Base-by-base conservation (phyloP, 2,329 filamentous ascomycete genomes). In the Botrytis sinoallii region DNA sequence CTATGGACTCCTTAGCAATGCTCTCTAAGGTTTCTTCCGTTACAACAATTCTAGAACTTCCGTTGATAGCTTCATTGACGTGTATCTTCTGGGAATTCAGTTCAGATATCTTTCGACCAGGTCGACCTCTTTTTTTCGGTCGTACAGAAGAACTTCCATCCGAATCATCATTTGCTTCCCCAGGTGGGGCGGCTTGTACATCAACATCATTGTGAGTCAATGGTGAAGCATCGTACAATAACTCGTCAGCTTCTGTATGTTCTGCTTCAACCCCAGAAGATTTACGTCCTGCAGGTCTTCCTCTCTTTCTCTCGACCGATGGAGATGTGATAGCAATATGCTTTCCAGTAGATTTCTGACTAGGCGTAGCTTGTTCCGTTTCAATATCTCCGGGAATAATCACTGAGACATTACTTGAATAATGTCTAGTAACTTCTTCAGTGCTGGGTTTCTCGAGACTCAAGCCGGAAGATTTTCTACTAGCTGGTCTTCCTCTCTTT, bases 81-180 rank as follows among this genome's bases (percentile, higher is more conserved):
- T 4, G 3, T n/a, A 12, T 32, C 4, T 57, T 42, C n/a, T 69
- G 8, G 29, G 38, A 18, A 25, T 22, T 69, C 35, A 57, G 22
- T 44, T 69, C 48, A 42, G 60, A 66, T 8, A 9, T 22, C 22
- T 66, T 67, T 67, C 46, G n/a, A 22, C 40, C 25, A 42, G 60
- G n/a, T n/a, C 70, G 29, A n/a, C 38, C 70, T 59, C 29, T 67
- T 22, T 72, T 72, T 42, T 40, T 72, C 9, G 35, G 44, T 22
- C 57, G 18, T 42, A 57, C 18, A 57, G 48, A 20, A 7, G 66
- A 69, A 20, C 10, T 29, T 42, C 44, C 38, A 57, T 22, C 66
- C 18, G 22, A 25, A 25, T 29, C 48, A 14, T 57, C 48, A 32
- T 25, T 32, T 29, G 20, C 22, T 29, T 38, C 55, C 7, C 12